These are phyloP conservation scores for Cytospora piceae DNA, from an alignment of 2,329 filamentous ascomycete species.

Conservation along the genomic window DNA sequence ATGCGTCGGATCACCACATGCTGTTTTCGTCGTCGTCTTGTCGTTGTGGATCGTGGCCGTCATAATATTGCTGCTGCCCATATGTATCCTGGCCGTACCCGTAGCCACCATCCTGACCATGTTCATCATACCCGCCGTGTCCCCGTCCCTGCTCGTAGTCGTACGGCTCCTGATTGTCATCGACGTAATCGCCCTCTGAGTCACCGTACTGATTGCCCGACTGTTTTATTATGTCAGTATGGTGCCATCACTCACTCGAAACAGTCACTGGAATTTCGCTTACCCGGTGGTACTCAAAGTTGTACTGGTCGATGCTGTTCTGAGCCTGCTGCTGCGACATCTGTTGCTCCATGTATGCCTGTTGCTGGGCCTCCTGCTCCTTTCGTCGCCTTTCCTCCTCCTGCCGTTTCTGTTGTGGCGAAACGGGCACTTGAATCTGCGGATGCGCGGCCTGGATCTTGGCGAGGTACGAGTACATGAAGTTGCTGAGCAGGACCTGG, in stretches of 20 bases:
- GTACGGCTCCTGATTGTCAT: constrained; percentile 41
- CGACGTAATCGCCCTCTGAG: constrained; percentile 38
- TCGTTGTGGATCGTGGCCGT: constrained; percentile 30
- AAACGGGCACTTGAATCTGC: constrained; percentile 87
- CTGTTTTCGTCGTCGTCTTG: constrained; percentile 31
- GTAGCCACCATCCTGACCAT: constrained; percentile 33
- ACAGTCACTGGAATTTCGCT: constrained; percentile 17
- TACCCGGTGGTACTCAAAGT: constrained; percentile 44
- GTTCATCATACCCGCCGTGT: constrained; percentile 28
- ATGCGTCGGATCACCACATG: constrained; percentile 34
- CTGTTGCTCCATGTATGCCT: constrained; percentile 49
- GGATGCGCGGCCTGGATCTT: constrained; percentile 99
- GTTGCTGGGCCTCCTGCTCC: constrained; percentile 48
- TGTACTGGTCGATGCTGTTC: constrained; percentile 36
- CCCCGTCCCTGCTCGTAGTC: constrained; percentile 40
- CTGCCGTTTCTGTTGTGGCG: constrained; percentile 57
- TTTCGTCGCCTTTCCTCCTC: constrained; percentile 55
- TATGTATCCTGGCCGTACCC: constrained; percentile 39
- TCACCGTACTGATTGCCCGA: constrained; percentile 40
- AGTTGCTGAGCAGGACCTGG: constrained; percentile 95
- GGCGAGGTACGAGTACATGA: constrained; percentile 99
- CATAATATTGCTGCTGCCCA: constrained; percentile 36
- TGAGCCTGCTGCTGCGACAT: constrained; percentile 39
- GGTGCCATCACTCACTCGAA: background rate
- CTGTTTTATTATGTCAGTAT: constrained; percentile 30